A percentile compares a stretch with the other conserved stretches of the same genome.
These are phyloP conservation scores for Beta lomatogona DNA, from an alignment of 179 eudicot genomes.

Conservation along the genomic window DNA sequence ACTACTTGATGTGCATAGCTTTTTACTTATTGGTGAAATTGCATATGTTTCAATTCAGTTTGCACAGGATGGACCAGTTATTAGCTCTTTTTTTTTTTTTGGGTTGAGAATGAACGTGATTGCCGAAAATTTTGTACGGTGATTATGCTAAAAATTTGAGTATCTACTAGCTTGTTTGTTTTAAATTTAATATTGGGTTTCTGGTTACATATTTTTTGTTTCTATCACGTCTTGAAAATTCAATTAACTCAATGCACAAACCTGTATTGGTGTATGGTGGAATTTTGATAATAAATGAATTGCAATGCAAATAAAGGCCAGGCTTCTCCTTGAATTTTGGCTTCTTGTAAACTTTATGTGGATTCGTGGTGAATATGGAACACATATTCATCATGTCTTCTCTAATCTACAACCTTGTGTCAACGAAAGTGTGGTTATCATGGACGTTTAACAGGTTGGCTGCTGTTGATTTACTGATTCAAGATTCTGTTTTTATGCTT, in stretches of 20 bases:
- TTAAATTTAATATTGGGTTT: not conserved
- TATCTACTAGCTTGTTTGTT: not conserved
- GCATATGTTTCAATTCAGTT: not conserved
- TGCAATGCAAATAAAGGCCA: too few relatives aligned
- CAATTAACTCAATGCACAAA: not conserved
- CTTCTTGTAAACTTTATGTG: too few relatives aligned
- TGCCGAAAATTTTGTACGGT: not conserved
- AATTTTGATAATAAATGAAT: not conserved
- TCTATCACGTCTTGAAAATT: not conserved
- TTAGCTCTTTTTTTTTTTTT: not conserved
- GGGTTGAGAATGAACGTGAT: not conserved
- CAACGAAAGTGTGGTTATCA: too few relatives aligned
- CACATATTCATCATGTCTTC: too few relatives aligned
- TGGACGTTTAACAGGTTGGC: too few relatives aligned
- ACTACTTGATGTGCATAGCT: slow-evolving; percentile 11
- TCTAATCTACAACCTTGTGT: too few relatives aligned
- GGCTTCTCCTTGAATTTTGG: too few relatives aligned
- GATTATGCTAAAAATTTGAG: not conserved
- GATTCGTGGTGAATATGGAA: too few relatives aligned
- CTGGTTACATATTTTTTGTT: not conserved
- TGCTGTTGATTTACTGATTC: too few relatives aligned
- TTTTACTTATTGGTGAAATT: not conserved
- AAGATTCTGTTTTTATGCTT: too few relatives aligned
- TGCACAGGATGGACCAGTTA: not conserved
- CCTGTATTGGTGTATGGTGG: not conserved